Conservation (phyloP, 352 stramenopile genomes). For the Phytophthora europaea region DNA sequence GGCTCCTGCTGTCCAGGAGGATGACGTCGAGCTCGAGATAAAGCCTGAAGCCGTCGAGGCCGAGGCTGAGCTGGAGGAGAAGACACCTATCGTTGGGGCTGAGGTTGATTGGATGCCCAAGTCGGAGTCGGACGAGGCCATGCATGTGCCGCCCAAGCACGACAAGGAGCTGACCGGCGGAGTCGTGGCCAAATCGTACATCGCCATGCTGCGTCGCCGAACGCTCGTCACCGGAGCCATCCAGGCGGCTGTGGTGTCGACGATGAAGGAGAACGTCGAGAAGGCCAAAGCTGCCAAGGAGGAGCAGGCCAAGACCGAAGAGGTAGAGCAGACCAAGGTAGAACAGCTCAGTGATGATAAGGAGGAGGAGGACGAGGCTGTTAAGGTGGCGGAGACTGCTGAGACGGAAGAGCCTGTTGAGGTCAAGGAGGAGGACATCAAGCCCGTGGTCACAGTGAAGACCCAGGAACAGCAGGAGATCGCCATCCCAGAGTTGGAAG, state of each 20-base stretch:
- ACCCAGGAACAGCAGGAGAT: constrained; percentile 10
- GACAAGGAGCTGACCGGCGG: constrained; percentile 14
- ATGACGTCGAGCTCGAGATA: constrained; percentile 6
- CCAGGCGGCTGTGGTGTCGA: constrained; percentile 45
- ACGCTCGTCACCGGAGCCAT: constrained; percentile 39
- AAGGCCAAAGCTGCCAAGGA: constrained; percentile 20
- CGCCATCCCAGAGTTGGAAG: background rate
- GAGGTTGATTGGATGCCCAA: background rate
- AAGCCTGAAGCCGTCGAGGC: constrained; percentile 8
- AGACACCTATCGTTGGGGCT: background rate
- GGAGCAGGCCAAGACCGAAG: constrained; percentile 5
- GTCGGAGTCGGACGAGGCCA: constrained; percentile 7
- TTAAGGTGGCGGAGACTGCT: background rate
- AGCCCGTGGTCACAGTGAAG: background rate
- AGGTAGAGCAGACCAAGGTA: constrained; percentile 9
- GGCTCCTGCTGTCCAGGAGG: background rate
- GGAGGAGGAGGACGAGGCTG: constrained; percentile 1
- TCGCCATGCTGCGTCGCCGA: constrained; percentile 26
- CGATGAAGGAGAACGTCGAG: constrained; percentile 41
- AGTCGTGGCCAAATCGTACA: constrained; percentile 27
- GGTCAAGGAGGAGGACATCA: background rate
- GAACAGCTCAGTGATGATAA: background rate
- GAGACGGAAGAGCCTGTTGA: background rate
- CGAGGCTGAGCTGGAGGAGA: constrained; percentile 11
- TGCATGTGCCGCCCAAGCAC: constrained; percentile 1